These are phyloP conservation scores for Neurospora pannonica DNA, from an alignment of 495 filamentous ascomycete species.

Conservation along the genomic window DNA sequence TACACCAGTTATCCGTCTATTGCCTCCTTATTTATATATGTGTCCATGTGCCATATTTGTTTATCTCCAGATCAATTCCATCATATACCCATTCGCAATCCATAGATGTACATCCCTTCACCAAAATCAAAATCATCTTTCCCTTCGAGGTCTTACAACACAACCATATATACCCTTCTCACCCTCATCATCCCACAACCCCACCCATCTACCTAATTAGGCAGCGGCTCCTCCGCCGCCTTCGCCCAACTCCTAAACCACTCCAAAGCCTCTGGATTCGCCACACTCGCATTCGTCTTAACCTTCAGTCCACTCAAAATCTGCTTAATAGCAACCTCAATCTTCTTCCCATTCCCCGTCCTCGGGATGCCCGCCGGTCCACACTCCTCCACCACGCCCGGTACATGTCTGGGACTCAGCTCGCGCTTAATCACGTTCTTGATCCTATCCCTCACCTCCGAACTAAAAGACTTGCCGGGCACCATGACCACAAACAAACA, in stretches of 20 bases:
- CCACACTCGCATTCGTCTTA: slow-evolving; percentile 77
- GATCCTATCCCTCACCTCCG: slow-evolving; percentile 48
- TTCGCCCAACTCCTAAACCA: slow-evolving; percentile 73
- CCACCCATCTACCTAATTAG: background rate
- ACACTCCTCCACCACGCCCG: slow-evolving; percentile 67
- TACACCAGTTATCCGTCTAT: background rate
- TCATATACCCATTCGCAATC: background rate
- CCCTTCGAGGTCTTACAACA: background rate
- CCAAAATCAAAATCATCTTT: background rate
- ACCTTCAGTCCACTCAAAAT: slow-evolving; percentile 81
- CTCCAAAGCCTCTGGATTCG: slow-evolving; percentile 71
- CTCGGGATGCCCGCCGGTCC: slow-evolving; percentile 62
- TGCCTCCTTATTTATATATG: background rate
- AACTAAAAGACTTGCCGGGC: slow-evolving; percentile 37
- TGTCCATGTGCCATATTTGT: background rate
- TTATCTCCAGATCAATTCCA: background rate
- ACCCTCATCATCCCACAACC: background rate
- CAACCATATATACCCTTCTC: background rate
- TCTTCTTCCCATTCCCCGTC: slow-evolving; percentile 90
- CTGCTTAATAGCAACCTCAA: slow-evolving; percentile 88
- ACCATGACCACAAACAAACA: slow-evolving; percentile 76
- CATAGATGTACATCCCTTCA: background rate
- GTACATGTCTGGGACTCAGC: slow-evolving; percentile 78
- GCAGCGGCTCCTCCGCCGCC: slow-evolving; percentile 10
- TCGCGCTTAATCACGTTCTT: slow-evolving; percentile 57